These are phyloP conservation scores for Phytophthora ohioensis DNA, from an alignment of 352 stramenopile species.

Conservation along the genomic window DNA sequence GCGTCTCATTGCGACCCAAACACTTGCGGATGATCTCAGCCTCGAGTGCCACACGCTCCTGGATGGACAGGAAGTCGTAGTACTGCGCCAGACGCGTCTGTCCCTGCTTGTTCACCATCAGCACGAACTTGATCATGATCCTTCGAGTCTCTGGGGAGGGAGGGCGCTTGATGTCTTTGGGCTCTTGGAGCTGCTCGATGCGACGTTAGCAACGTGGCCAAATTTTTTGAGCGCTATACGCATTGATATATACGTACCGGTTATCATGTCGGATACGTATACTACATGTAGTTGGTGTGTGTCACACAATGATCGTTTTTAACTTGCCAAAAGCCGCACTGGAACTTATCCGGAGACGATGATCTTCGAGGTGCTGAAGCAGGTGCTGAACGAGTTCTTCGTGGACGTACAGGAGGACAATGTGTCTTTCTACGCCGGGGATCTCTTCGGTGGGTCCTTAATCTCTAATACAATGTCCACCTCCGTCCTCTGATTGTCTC, in stretches of 20 bases:
- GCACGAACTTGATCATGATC: slow-evolving; percentile 95
- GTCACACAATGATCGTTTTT: slow-evolving; percentile 6
- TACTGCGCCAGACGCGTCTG: slow-evolving; percentile 99
- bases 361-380: slow-evolving; percentile 62
- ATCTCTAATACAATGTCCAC: not conserved
- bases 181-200: slow-evolving; percentile 23
- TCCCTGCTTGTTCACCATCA: slow-evolving; percentile 99
- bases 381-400: slow-evolving; percentile 75
- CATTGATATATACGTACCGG: not conserved
- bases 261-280: not conserved
- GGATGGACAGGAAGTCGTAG: slow-evolving; percentile 99
- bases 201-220: slow-evolving; percentile 18
- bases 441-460: slow-evolving; percentile 65
- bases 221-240: not conserved
- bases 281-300: not conserved
- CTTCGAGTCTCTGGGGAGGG: slow-evolving; percentile 6
- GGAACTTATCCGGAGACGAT: slow-evolving; percentile 24
- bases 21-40: slow-evolving; percentile 99
- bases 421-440: slow-evolving; percentile 72
- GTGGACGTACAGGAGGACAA: slow-evolving; percentile 63
- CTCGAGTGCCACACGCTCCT: slow-evolving; percentile 98
- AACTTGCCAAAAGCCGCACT: slow-evolving; percentile 12
- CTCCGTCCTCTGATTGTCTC: slow-evolving; percentile 3
- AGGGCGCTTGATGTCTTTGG: not conserved
- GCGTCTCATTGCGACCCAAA: slow-evolving; percentile 97